A percentile compares a stretch with the other conserved stretches of the same genome.
Evolutionary conservation across 352 stramenopile species (phyloP).

Genomic region (Pilasporangium apinafurcum): DNA sequence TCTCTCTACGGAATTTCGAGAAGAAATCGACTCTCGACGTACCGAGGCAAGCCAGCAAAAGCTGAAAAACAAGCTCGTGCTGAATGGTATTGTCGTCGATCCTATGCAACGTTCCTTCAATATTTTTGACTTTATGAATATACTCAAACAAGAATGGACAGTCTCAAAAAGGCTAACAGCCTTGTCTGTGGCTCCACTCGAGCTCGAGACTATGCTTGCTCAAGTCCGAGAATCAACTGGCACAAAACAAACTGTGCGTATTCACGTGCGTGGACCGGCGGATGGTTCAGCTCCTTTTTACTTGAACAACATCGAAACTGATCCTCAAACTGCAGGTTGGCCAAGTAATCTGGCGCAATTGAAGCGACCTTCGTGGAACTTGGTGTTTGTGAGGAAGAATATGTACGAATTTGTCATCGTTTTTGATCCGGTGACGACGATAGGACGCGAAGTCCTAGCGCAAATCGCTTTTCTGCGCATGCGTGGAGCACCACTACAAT

Average conservation of each 20-base stretch:
- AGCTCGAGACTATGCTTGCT: conserved; percentile 51
- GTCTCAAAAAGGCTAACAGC: conserved; percentile 57
- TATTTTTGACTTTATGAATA: conserved; percentile 86
- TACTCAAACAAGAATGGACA: conserved; percentile 72
- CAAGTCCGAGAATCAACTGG: conserved; percentile 48
- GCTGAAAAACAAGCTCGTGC: conserved; percentile 67
- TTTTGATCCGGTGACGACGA: conserved; percentile 50
- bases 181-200: conserved; percentile 33
- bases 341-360: conserved; percentile 34
- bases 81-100: conserved; percentile 86
- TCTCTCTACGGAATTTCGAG: conserved; percentile 37
- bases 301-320: conserved; percentile 78
- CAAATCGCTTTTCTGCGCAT: conserved; percentile 69
- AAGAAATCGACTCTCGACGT: conserved; percentile 29
- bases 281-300: conserved; percentile 64
- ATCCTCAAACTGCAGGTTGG: conserved; percentile 48
- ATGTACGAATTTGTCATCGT: conserved; percentile 84
- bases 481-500: conserved; percentile 71
- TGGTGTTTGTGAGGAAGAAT: conserved; percentile 82
- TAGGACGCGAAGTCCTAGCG: conserved; percentile 35
- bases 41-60: conserved; percentile 18
- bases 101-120: conserved; percentile 86
- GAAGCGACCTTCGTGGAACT: conserved; percentile 56
- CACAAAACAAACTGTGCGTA: conserved; percentile 39
- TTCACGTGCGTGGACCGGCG: conserved; percentile 55